These are phyloP conservation scores for Hordeum vulgare DNA, from an alignment of 176 grass and related monocot species.

Conservation along the genomic window MorexV3_pseudomolecules_assembly NC_058522.1:34036029-34036528, in stretches of 20 bases:
- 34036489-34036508: not conserved
- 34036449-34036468: not conserved
- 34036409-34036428: constrained; percentile 35
- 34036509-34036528: not conserved
- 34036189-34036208: not conserved
- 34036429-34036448: not conserved
- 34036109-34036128: not conserved
- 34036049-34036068: not conserved
- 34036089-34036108: not conserved
- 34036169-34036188: not conserved
- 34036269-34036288: constrained; percentile 43
- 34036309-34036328: constrained; percentile 99
- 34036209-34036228: not conserved
- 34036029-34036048: not conserved
- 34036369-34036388: constrained; percentile 88
- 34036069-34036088: no score
- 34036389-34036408: constrained; percentile 71
- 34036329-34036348: constrained; percentile 64
- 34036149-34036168: not conserved
- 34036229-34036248: constrained; percentile 3
- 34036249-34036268: not conserved
- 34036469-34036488: not conserved
- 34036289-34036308: constrained; percentile 73
- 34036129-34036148: constrained; percentile 1
- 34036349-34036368: constrained; percentile 64